Percentiles rank a stretch among this genome's conserved stretches.
These are phyloP conservation scores for Guadua angustifolia DNA, from an alignment of 176 grass and related monocot species.

Conservation along the genomic window DNA sequence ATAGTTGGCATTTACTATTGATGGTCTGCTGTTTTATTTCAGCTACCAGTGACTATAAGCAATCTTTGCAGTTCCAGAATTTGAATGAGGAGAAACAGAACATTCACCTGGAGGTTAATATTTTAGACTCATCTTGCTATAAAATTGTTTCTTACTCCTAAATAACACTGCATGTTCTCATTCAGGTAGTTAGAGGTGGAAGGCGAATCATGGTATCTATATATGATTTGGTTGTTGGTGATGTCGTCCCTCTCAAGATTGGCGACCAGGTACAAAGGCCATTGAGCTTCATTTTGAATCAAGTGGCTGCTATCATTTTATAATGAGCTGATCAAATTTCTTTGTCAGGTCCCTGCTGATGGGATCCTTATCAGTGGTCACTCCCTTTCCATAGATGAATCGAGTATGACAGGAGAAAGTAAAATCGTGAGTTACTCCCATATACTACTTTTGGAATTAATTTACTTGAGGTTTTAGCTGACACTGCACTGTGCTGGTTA, in stretches of 20 bases:
- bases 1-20: neutral
- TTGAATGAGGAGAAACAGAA: conserved; percentile 96
- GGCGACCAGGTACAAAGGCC: conserved; percentile 82
- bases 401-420: conserved; percentile 98
- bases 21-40: conserved; percentile 26
- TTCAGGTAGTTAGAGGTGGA: conserved; percentile 81
- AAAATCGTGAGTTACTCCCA: conserved; percentile 71
- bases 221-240: conserved; percentile 89
- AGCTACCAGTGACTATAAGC: conserved; percentile 87
- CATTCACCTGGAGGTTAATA: conserved; percentile 77
- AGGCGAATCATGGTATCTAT: conserved; percentile 81
- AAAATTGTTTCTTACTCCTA: neutral
- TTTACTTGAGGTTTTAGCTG: conserved; percentile 25
- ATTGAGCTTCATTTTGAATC: conserved; percentile 33
- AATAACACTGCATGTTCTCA: conserved; percentile 23
- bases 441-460: conserved; percentile 21
- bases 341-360: conserved; percentile 82
- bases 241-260: conserved; percentile 89
- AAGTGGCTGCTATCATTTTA: neutral
- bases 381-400: conserved; percentile 91
- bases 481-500: conserved; percentile 21
- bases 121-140: neutral
- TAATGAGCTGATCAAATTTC: conserved; percentile 32
- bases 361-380: conserved; percentile 89
- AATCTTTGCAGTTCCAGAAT: conserved; percentile 94